Evolutionary conservation across 208 protist species (phyloP).

Genomic region (Crithidia fasciculata): DNA sequence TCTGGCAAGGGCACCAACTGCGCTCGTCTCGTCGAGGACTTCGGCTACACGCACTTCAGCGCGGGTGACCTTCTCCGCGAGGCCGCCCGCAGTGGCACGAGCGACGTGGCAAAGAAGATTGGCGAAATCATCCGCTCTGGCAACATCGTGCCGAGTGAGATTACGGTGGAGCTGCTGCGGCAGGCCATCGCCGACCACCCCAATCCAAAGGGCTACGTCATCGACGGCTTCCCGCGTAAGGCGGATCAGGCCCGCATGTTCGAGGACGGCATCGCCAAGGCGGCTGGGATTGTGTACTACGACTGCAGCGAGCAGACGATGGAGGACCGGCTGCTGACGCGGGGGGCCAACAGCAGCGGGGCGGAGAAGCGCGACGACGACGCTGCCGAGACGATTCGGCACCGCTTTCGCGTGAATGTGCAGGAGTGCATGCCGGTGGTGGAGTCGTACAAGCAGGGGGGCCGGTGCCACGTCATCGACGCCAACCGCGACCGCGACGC

Average conservation of each 20-base stretch:
- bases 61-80: constrained; percentile 87
- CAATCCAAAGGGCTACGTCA: constrained; percentile 79
- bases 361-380: constrained; percentile 74
- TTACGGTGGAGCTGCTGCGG: constrained; percentile 83
- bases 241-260: constrained; percentile 88
- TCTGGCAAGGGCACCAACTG: constrained; percentile 90
- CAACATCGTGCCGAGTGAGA: constrained; percentile 88
- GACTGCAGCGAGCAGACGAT: constrained; percentile 83
- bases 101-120: constrained; percentile 82
- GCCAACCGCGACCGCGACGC: constrained; percentile 61
- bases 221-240: constrained; percentile 92
- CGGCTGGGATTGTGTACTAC: constrained; percentile 78
- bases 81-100: constrained; percentile 57
- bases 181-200: constrained; percentile 66
- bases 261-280: constrained; percentile 72
- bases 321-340: constrained; percentile 65
- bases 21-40: constrained; percentile 70
- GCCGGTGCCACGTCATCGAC: constrained; percentile 72
- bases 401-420: constrained; percentile 79
- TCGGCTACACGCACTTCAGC: constrained; percentile 88
- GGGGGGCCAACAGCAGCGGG: constrained; percentile 33
- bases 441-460: constrained; percentile 67
- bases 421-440: constrained; percentile 89
- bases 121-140: constrained; percentile 60
- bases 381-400: constrained; percentile 70